Conservation (phyloP, 345 rosid genomes). For the Acer campestre region DNA sequence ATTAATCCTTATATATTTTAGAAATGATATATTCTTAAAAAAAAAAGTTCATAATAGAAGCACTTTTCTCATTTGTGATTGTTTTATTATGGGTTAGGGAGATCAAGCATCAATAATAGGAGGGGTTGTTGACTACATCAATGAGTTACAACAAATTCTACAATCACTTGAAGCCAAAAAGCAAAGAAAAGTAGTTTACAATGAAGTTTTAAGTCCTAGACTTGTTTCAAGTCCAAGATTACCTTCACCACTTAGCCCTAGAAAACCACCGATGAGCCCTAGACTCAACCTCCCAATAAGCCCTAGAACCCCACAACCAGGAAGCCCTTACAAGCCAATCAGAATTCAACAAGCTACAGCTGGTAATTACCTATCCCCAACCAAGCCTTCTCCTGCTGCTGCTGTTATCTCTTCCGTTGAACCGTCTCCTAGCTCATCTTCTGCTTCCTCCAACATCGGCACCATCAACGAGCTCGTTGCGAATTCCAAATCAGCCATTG, state of each 20-base stretch:
- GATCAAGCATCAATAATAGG: slow-evolving; percentile 99
- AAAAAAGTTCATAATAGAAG: too few relatives aligned
- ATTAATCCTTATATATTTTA: too few relatives aligned
- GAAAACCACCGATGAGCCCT: slow-evolving; percentile 54
- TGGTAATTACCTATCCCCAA: slow-evolving; percentile 45
- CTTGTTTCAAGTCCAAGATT: slow-evolving; percentile 58
- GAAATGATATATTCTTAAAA: too few relatives aligned
- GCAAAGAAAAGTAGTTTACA: slow-evolving; percentile 82
- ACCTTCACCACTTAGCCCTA: slow-evolving; percentile 73
- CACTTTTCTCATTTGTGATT: background rate
- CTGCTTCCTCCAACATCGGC: slow-evolving; percentile 40
- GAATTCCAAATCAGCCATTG: slow-evolving; percentile 76
- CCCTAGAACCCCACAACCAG: slow-evolving; percentile 79
- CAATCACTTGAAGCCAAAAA: slow-evolving; percentile 90
- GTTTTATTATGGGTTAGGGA: slow-evolving; percentile 46
- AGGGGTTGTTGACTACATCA: slow-evolving; percentile 95
- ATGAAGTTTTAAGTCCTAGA: slow-evolving; percentile 88
- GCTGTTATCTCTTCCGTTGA: slow-evolving; percentile 33
- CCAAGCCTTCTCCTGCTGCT: slow-evolving; percentile 24
- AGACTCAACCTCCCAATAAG: slow-evolving; percentile 67
- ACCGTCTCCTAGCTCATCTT: slow-evolving; percentile 68
- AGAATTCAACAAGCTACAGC: slow-evolving; percentile 31
- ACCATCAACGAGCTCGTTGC: slow-evolving; percentile 71
- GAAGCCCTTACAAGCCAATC: slow-evolving; percentile 63
- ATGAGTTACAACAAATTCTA: slow-evolving; percentile 88